These are phyloP conservation scores for Neopestalotiopsis clavispora DNA, from an alignment of 2,329 filamentous ascomycete species.

Conservation along the genomic window DNA sequence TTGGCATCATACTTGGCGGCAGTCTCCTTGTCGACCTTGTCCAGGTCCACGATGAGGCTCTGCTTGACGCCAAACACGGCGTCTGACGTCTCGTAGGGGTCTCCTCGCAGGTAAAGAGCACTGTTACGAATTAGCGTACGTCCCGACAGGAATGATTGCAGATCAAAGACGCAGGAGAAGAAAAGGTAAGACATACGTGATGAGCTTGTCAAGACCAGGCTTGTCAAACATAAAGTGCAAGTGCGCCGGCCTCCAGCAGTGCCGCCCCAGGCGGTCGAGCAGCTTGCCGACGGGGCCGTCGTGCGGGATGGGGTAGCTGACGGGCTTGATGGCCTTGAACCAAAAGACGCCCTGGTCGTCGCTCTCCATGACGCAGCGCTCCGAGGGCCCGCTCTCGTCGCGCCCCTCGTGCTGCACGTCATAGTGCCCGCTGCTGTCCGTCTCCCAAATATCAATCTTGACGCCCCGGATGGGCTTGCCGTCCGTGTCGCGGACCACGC, in stretches of 20 bases:
- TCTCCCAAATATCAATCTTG: slow-evolving; percentile 85
- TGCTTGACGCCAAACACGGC: slow-evolving; percentile 89
- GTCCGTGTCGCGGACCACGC: slow-evolving; percentile 68
- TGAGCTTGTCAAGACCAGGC: slow-evolving; percentile 76
- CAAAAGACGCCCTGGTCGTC: slow-evolving; percentile 78
- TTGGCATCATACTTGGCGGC: slow-evolving; percentile 67
- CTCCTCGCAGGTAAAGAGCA: slow-evolving; percentile 76
- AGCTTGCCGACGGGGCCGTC: slow-evolving; percentile 83
- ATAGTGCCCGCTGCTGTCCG: slow-evolving; percentile 79
- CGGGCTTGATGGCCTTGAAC: slow-evolving; percentile 84
- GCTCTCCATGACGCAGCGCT: slow-evolving; percentile 71
- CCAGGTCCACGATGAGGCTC: slow-evolving; percentile 71
- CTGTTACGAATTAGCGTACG: slow-evolving; percentile 43
- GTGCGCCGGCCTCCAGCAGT: slow-evolving; percentile 78
- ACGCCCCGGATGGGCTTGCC: slow-evolving; percentile 68
- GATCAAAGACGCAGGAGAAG: neutral
- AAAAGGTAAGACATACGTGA: slow-evolving; percentile 67
- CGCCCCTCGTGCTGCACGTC: slow-evolving; percentile 77
- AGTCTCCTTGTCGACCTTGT: slow-evolving; percentile 54
- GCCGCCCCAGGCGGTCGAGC: slow-evolving; percentile 68
- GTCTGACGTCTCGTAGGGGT: slow-evolving; percentile 83
- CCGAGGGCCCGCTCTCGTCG: slow-evolving; percentile 62
- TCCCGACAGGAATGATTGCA: neutral
- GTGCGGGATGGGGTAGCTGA: slow-evolving; percentile 83
- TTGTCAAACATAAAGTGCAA: slow-evolving; percentile 92